These are phyloP conservation scores for Acanthamoeba culbertsoni DNA, from an alignment of 208 protist species.

Conservation along the genomic window DNA sequence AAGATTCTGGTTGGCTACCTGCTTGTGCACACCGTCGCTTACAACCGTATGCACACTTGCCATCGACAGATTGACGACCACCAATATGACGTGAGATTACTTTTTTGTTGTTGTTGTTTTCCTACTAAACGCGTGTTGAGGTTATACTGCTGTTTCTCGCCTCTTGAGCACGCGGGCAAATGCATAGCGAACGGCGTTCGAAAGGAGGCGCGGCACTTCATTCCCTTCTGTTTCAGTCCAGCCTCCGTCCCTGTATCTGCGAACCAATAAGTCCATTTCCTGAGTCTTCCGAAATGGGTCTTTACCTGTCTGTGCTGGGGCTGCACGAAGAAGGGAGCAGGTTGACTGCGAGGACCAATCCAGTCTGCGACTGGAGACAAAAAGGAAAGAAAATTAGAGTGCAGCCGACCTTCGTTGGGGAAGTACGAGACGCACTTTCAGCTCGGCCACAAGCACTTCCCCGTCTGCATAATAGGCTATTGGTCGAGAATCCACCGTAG, in stretches of 20 bases:
- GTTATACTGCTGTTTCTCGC: too few species aligned
- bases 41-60: too few species aligned
- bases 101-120: too few species aligned
- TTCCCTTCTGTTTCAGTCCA: not conserved
- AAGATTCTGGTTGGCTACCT: too few species aligned
- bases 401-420: too few species aligned
- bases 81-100: too few species aligned
- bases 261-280: not conserved
- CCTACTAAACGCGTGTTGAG: too few species aligned
- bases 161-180: too few species aligned
- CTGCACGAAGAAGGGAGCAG: not conserved
- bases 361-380: not conserved
- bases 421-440: not conserved
- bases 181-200: not conserved
- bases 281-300: not conserved
- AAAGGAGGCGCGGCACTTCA: not conserved
- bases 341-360: not conserved
- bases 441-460: not conserved
- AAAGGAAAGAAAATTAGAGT: not conserved
- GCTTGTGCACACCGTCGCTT: too few species aligned
- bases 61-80: too few species aligned
- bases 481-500: not conserved
- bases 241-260: not conserved
- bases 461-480: conserved; percentile 6
- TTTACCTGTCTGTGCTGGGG: not conserved